Conservation (phyloP, 345 rosid genomes). For the Anastatica hierochuntica region DNA sequence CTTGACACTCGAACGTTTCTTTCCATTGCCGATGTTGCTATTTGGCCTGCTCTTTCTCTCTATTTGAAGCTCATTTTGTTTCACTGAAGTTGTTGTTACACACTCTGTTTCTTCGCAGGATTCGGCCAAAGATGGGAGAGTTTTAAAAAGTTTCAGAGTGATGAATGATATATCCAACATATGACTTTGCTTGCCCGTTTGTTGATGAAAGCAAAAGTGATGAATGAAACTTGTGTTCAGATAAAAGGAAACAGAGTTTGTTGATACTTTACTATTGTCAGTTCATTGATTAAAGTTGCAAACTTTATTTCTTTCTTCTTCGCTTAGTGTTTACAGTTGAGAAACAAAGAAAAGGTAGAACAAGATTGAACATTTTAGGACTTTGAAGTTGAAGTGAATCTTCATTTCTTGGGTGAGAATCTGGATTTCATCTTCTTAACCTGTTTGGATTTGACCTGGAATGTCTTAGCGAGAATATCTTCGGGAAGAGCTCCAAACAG, state of each 20-base stretch:
- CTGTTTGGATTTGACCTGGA: constrained; percentile 35
- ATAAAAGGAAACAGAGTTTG: too few relatives aligned
- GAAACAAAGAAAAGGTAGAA: not conserved
- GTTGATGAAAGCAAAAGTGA: too few relatives aligned
- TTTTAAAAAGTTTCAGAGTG: constrained; percentile 65
- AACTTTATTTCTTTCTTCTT: not conserved
- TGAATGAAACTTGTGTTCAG: too few relatives aligned
- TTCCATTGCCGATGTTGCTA: constrained; percentile 73
- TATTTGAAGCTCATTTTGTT: not conserved
- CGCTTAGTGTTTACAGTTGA: constrained; percentile 1
- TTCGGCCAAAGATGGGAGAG: constrained; percentile 87
- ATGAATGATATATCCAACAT: constrained; percentile 91
- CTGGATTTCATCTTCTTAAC: constrained; percentile 36
- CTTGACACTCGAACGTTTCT: constrained; percentile 47
- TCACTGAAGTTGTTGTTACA: not conserved
- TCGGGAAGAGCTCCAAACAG: constrained; percentile 45
- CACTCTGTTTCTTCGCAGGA: constrained; percentile 36
- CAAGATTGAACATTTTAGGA: not conserved
- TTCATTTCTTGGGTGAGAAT: constrained; percentile 35
- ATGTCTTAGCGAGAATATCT: constrained; percentile 30
- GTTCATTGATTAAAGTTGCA: constrained; percentile 2
- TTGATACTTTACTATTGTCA: too few relatives aligned
- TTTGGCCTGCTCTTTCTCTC: constrained; percentile 49
- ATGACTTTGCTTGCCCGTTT: constrained; percentile 98
- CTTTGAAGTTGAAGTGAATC: not conserved